These are phyloP conservation scores for Gymnopilus junonius DNA, from an alignment of 768 basidiomycete genomes.

Conservation along the genomic window DNA sequence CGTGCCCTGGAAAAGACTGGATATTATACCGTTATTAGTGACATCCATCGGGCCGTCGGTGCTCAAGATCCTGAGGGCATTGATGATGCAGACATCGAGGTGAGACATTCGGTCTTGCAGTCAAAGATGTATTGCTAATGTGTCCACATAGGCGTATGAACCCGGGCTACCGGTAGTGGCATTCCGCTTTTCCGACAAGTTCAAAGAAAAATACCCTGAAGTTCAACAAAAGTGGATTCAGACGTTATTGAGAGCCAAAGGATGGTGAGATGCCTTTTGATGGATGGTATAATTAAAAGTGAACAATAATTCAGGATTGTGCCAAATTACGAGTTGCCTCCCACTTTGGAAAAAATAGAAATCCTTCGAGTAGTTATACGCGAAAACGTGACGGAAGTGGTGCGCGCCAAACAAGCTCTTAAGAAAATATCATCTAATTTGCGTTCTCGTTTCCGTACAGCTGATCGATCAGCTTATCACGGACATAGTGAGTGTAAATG, in stretches of 20 bases:
- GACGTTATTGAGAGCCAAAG: constrained; percentile 49
- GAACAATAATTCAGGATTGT: constrained; percentile 41
- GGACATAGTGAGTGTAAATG: constrained; percentile 59
- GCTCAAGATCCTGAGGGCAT: constrained; percentile 34
- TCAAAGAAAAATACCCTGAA: constrained; percentile 57
- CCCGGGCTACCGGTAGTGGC: constrained; percentile 69
- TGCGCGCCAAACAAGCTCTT: constrained; percentile 20
- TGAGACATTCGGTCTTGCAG: constrained; percentile 29
- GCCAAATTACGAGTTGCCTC: constrained; percentile 57
- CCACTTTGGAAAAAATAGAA: constrained; percentile 54
- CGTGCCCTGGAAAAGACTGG: constrained; percentile 62
- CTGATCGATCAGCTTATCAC: constrained; percentile 65
- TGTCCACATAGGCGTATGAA: constrained; percentile 45
- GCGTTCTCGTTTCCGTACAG: constrained; percentile 32
- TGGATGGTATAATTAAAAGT: not conserved
- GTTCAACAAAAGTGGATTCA: constrained; percentile 67
- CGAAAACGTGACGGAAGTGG: constrained; percentile 59
- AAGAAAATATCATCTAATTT: not conserved
- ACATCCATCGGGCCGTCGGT: constrained; percentile 54
- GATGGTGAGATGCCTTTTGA: constrained; percentile 48
- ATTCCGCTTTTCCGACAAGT: constrained; percentile 64
- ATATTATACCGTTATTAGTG: constrained; percentile 56
- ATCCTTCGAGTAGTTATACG: constrained; percentile 70
- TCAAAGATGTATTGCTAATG: constrained; percentile 15
- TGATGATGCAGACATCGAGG: constrained; percentile 63